Conservation (phyloP, 202 grass and related monocot species). For the Digitaria exilis region DNA sequence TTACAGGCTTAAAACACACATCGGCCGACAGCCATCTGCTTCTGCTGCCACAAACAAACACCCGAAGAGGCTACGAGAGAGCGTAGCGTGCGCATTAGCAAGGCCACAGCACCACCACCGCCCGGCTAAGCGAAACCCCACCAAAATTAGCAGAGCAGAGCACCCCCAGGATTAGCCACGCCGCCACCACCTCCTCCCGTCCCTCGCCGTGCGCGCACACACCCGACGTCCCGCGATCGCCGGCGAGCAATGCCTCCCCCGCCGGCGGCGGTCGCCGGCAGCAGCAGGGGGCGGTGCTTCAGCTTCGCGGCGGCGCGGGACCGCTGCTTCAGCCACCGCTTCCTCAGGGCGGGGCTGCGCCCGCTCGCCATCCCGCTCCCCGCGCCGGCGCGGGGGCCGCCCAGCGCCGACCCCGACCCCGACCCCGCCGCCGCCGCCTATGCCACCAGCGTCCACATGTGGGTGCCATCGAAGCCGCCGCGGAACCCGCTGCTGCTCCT, state of each 20-base stretch:
- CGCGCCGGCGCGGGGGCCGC: not conserved
- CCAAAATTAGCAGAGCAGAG: constrained; percentile 35
- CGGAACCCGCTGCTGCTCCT: constrained; percentile 68
- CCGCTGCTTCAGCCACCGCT: constrained; percentile 61
- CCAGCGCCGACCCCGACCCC: no score
- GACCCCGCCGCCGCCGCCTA: constrained; percentile 36
- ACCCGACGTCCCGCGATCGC: constrained; percentile 2
- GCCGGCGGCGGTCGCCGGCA: constrained; percentile 17
- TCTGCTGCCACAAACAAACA: not conserved
- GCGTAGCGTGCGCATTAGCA: not conserved
- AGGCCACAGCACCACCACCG: not conserved
- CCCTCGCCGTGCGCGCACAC: no score
- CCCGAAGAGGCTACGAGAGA: not conserved
- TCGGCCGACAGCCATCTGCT: not conserved
- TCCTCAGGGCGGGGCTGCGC: constrained; percentile 67
- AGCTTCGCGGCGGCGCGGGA: constrained; percentile 84
- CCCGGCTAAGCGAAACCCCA: constrained; percentile 19
- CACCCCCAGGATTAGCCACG: constrained; percentile 29
- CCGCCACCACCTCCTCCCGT: not conserved
- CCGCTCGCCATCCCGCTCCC: constrained; percentile 50
- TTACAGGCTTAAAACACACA: not conserved
- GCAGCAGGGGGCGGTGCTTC: constrained; percentile 39
- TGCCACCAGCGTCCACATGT: constrained; percentile 70
- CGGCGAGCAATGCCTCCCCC: constrained; percentile 53
- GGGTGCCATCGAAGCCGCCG: constrained; percentile 60